Percentiles rank a stretch among this genome's conserved stretches.
phyloP scores from a whole-genome alignment of 2,329 filamentous ascomycete species.

The Botryosphaeria dothidea region DNA sequence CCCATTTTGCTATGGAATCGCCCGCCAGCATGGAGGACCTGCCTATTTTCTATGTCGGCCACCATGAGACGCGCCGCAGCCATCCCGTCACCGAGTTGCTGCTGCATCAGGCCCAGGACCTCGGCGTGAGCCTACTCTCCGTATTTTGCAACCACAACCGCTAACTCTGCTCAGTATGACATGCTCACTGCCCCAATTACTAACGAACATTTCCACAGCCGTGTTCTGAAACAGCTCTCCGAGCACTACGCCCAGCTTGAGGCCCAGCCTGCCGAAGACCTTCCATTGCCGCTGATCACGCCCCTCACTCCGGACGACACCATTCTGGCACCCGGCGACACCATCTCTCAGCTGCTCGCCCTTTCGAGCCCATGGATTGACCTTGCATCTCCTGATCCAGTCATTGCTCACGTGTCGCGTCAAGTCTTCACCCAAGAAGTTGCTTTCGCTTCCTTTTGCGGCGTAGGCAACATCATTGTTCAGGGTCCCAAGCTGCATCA shows the following conservation, averaged over 20 bases:
- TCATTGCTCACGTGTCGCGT: constrained; percentile 82
- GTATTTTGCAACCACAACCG: neutral
- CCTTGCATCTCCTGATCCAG: constrained; percentile 75
- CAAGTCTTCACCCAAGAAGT: constrained; percentile 90
- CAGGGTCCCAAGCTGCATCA: constrained; percentile 71
- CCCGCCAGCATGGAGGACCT: constrained; percentile 30
- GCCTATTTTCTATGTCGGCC: constrained; percentile 68
- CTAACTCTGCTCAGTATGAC: constrained; percentile 61
- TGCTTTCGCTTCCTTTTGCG: constrained; percentile 94
- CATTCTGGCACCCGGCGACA: constrained; percentile 65
- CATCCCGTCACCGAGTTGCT: constrained; percentile 64
- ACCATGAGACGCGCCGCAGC: constrained; percentile 68
- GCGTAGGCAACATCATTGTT: constrained; percentile 79
- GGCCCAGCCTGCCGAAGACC: constrained; percentile 37
- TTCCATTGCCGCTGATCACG: constrained; percentile 49
- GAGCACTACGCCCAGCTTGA: constrained; percentile 55
- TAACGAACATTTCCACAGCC: constrained; percentile 68
- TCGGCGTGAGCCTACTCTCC: constrained; percentile 57
- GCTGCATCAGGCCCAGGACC: constrained; percentile 67
- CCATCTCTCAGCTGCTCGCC: constrained; percentile 72
- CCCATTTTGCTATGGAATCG: neutral
- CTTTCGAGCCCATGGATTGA: constrained; percentile 93
- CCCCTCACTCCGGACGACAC: constrained; percentile 81
- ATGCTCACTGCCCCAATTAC: constrained; percentile 80
- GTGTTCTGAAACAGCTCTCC: constrained; percentile 64